phyloP scores from a whole-genome alignment of 345 rosid species.

The Gossypium arboreum region DNA sequence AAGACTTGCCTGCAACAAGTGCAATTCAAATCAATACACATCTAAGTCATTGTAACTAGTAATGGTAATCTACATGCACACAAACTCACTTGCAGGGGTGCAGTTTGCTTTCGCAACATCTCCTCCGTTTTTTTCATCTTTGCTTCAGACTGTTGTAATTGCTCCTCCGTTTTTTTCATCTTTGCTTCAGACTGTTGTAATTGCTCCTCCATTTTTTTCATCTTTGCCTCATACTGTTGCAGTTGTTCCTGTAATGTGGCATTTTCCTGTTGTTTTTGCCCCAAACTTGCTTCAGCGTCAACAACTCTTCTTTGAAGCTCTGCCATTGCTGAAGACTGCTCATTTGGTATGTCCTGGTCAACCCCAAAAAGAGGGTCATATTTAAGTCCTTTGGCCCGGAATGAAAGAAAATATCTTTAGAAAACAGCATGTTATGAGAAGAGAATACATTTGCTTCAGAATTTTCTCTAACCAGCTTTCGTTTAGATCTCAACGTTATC shows the following conservation, averaged over 20 bases:
- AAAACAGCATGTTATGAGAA: background rate
- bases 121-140: constrained; percentile 95
- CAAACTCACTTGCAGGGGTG: constrained; percentile 68
- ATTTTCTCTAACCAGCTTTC: constrained; percentile 37
- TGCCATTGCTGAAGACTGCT: constrained; percentile 52
- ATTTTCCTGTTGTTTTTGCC: constrained; percentile 80
- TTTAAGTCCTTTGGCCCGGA: constrained; percentile 3
- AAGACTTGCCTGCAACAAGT: constrained; percentile 59
- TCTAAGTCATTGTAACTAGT: background rate
- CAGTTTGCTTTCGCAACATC: constrained; percentile 86
- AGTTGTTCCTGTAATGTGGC: constrained; percentile 66
- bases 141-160: constrained; percentile 53
- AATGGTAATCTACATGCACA: background rate
- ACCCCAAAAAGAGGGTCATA: constrained; percentile 3
- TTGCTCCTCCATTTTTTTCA: constrained; percentile 46
- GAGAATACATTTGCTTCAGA: constrained; percentile 66
- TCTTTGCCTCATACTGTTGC: constrained; percentile 56
- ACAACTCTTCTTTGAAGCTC: constrained; percentile 72
- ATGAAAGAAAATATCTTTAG: background rate
- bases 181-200: constrained; percentile 37
- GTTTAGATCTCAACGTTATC: constrained; percentile 37
- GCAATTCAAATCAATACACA: background rate
- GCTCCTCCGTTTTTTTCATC: constrained; percentile 44
- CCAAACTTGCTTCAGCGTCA: constrained; percentile 63
- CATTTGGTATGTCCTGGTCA: constrained; percentile 51